Evolutionary conservation across 2,329 filamentous ascomycete genomes (phyloP), one percentile per base, ranked within the genome.

Genomic region (Tympanopsis confertula): DNA sequence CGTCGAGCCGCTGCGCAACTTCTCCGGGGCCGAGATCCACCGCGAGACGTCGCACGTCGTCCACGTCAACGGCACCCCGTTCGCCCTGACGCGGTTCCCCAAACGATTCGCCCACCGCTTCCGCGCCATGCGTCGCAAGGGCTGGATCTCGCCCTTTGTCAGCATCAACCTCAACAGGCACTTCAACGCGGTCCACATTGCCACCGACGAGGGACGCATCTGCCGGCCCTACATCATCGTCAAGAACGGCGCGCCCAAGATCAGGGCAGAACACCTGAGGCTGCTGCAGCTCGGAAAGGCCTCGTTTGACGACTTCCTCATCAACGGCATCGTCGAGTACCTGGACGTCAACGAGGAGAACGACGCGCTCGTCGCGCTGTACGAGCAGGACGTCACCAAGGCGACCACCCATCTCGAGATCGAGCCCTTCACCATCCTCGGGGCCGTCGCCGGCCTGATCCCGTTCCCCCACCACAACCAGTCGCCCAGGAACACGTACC

Each of bases 391-490:
- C 42, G 86, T 96, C 45, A 82, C 78, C 14, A 74, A 78, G 43
- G 78, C 79, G 38, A 93, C 87, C 0, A 98, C 91, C 0, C 93
- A 98, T 61, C 68, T 96, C 42, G 91, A 98, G 59, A 96, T 98
- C 44, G 91, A 98, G 55, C 93, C 93, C 0, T 98, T 98, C 54
- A 98, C 91, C 2, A 82, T 98, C 37, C 73, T 98, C 13, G 91
- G 91, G 19, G 91, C 91, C 35, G 91, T 98, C 19, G 91, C 91
- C 29, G 91, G 91, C 32, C 69, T 98, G 28, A 98, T 98, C 55
- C 91, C 91, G 4, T 98, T 96, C 53, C 91, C 91, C 5, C 91
- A 98, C 57, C 91, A 98, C 67, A 98, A 98, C 60, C 91, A 98
- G 58, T 98, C 93, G 13, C 91, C 91, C 10, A 74, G 91, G 70